Evolutionary conservation across 2,329 filamentous ascomycete species (phyloP).

Genomic region (Pseudogymnoascus sp.): DNA sequence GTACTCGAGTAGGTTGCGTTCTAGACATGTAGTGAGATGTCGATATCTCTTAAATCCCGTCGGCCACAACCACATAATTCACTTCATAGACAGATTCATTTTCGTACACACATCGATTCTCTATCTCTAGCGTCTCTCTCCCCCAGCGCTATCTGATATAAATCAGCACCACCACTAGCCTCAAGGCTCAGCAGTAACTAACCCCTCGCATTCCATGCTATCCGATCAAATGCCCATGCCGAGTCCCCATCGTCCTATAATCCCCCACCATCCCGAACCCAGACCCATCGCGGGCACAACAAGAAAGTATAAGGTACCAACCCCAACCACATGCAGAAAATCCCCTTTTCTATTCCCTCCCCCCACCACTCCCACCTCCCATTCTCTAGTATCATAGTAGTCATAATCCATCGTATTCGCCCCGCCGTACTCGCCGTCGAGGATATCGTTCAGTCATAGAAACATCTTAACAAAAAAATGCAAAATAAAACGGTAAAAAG

Average conservation of each 20-base stretch:
- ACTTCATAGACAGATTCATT: not conserved
- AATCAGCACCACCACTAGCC: not conserved
- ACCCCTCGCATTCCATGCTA: not conserved
- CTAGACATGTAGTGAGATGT: too few relatives aligned
- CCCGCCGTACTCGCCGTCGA: not conserved
- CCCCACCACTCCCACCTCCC: not conserved
- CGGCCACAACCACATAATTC: too few relatives aligned
- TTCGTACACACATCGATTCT: not conserved
- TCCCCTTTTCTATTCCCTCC: not conserved
- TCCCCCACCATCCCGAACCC: not conserved
- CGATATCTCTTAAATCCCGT: too few relatives aligned
- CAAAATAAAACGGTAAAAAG: not conserved
- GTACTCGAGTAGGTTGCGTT: too few relatives aligned
- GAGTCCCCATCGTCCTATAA: not conserved
- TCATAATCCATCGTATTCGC: conserved; percentile 1
- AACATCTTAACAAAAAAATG: not conserved
- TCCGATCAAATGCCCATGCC: not conserved
- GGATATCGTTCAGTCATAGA: conserved; percentile 1
- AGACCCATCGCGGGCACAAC: not conserved
- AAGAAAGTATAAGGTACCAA: not conserved
- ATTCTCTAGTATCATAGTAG: not conserved
- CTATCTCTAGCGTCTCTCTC: not conserved
- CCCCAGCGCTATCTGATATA: not conserved
- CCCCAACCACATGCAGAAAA: not conserved
- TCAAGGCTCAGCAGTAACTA: not conserved